Evolutionary conservation across 805 yeast species (phyloP), one percentile per base, ranked within the genome.

Genomic region (Spencermartinsiella europaea): DNA sequence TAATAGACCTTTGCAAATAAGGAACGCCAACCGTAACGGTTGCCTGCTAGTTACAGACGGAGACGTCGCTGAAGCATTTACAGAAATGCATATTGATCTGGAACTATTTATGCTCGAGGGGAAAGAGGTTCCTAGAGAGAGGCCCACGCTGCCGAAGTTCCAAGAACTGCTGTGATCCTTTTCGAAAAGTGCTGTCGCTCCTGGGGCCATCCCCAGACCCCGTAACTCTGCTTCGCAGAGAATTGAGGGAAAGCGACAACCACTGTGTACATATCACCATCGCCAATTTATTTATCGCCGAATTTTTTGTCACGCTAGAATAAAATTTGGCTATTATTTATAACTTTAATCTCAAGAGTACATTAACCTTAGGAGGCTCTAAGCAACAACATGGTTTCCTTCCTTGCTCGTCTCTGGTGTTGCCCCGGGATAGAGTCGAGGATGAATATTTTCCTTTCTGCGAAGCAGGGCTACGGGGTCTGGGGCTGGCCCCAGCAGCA

Each of bases 51-150:
- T 67, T 43, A 69, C 71, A 12, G 80, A 78, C 55, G 56, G 59
- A 39, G 79, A 76, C 40, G 61, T 78, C 36, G 76, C 75, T 25
- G 69, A 67, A 37, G 55, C 74, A n/a, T 73, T 78, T 53, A 65
- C 58, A 31, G 58, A 58, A 21, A 70, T 68, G 16, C 61, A 65
- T 27, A 65, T 75, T 21, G 66, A 65, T 16, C 57, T 76, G 16
- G 78, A 74, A 53, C 60, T 75, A 31, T 65, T 34, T n/a, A 5
- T 27, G 4, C 7, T 40, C 5, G 38, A 22, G 7, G 37, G n/a
- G 37, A n/a, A n/a, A 8, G 8, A n/a, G 15, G 20, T 8, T 12
- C 21, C 8, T 37, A 37, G 10, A 14, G 25, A 19, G 12, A 15
- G 22, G 7, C 20, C 21, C 21, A 37, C 15, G 5, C 15, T 37